These are phyloP conservation scores for Ettlia oleoabundans DNA, from an alignment of 139 green algal species.

Conservation along the genomic window DNA sequence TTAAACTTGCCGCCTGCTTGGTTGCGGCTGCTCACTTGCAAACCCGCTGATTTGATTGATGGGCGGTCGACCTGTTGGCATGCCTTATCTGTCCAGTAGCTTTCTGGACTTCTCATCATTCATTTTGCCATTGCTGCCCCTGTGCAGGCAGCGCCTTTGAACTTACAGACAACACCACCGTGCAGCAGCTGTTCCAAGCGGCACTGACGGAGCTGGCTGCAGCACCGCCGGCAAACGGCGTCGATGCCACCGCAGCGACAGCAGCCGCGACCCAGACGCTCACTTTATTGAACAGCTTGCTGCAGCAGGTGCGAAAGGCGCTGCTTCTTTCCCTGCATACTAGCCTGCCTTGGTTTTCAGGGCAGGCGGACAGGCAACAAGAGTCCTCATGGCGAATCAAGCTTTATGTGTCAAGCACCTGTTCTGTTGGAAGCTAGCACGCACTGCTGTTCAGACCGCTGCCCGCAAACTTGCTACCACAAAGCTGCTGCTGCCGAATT, in stretches of 20 bases:
- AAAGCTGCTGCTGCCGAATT: too few species aligned
- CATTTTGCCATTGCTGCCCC: too few species aligned
- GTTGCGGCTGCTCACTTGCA: background rate
- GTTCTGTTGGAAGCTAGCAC: too few species aligned
- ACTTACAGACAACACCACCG: background rate
- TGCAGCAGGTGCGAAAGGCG: constrained; percentile 28
- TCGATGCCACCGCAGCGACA: background rate
- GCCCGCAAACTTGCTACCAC: too few species aligned
- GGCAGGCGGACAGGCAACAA: too few species aligned
- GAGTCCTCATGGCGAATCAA: too few species aligned
- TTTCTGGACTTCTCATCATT: too few species aligned
- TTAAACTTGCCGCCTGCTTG: background rate
- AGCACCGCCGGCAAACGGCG: background rate
- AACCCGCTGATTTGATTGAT: background rate
- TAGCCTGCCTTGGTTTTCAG: background rate
- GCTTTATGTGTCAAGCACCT: too few species aligned
- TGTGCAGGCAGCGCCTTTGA: constrained; percentile 20
- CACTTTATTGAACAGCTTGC: constrained; percentile 11
- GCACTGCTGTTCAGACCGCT: too few species aligned
- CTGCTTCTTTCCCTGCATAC: background rate
- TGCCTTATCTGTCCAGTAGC: too few species aligned
- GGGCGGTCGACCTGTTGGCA: too few species aligned
- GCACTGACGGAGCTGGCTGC: background rate
- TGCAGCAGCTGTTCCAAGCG: background rate
- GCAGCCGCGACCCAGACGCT: background rate